Conservation (phyloP, 768 basidiomycete genomes). For the Pleurotus giganteus region DNA sequence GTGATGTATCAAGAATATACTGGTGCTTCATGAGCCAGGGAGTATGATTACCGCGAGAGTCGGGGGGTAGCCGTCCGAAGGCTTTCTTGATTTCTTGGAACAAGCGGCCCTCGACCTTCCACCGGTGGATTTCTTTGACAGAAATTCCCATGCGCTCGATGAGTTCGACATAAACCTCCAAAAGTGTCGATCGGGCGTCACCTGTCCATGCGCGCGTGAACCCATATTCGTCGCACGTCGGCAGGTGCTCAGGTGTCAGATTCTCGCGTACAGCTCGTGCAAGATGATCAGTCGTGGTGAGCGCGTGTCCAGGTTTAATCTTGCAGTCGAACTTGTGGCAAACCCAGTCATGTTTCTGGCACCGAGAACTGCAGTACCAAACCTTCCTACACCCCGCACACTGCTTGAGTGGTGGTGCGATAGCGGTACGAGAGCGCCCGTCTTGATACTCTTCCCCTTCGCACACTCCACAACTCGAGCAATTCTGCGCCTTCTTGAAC, state of each 20-base stretch:
- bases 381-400: conserved; percentile 23
- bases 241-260: conserved; percentile 25
- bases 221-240: conserved; percentile 35
- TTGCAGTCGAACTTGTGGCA: conserved; percentile 35
- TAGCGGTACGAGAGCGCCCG: too few relatives aligned
- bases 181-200: conserved; percentile 19
- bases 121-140: conserved; percentile 26
- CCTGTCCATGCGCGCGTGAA: conserved; percentile 24
- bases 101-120: conserved; percentile 28
- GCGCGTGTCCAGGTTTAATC: conserved; percentile 14
- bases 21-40: conserved; percentile 35
- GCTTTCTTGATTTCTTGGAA: conserved; percentile 28
- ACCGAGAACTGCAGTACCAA: conserved; percentile 32
- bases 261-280: conserved; percentile 23
- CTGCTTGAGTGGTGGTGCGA: neutral
- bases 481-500: neutral
- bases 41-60: conserved; percentile 25
- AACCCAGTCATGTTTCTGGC: conserved; percentile 28
- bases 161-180: conserved; percentile 30
- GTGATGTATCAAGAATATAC: conserved; percentile 19
- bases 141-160: conserved; percentile 17
- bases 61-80: conserved; percentile 21
- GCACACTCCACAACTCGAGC: neutral
- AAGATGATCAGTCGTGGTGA: conserved; percentile 31
- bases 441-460: neutral